Base-by-base conservation (phyloP, 108 stramenopile genomes). In the Skeletonema grethae region DNA sequence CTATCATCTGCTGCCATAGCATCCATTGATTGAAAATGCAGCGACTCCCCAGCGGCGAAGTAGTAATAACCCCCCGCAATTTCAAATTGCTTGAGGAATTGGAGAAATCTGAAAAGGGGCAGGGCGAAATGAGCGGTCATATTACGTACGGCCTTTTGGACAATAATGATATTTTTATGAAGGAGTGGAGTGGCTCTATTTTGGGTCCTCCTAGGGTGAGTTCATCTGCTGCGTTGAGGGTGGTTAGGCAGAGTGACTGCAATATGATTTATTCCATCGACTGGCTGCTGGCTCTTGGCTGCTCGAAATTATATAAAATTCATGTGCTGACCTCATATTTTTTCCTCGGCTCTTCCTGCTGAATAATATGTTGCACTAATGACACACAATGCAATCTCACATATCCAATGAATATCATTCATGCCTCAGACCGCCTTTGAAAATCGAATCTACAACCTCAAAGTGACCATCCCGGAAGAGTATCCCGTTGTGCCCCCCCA, bases 71-170 rank as follows among this genome's bases (percentile, higher is more conserved):
- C 18, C 99, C 99, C 43, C 90, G 99, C 34, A 99, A 99, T 75
- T 99, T 99, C 90, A 99, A 98, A 83, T 89, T 99, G 28, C 89
- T 99, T 39, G 98, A 98, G 71, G 98, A 99, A 94, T 87, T 98
- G 35, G 98, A 99, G 73, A 84, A 87, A 45, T 85, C 82, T 28
- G 98, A 99, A 75, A 98, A 98, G 77, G 88, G 87, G 20, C 74
- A 86, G 63, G 92, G 88, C 16, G 97, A 97, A 58, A 96, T 96
- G 95, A 89, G 86, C 84, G 25, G 25, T 28, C 25, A 28, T 28
- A 95, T 98, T 35, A 88, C 88, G 38, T 96, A 94, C 69, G 98
- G 98, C 10, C 78, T 99, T 25, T 96, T 94, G n/a, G 92, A 96
- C 75, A 75, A 76, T 30, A 94, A 89, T 29, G 98, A 99, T 85